Evolutionary conservation across 2,329 filamentous ascomycete species (phyloP).

Genomic region (Beauveria scarabaeidicola): DNA sequence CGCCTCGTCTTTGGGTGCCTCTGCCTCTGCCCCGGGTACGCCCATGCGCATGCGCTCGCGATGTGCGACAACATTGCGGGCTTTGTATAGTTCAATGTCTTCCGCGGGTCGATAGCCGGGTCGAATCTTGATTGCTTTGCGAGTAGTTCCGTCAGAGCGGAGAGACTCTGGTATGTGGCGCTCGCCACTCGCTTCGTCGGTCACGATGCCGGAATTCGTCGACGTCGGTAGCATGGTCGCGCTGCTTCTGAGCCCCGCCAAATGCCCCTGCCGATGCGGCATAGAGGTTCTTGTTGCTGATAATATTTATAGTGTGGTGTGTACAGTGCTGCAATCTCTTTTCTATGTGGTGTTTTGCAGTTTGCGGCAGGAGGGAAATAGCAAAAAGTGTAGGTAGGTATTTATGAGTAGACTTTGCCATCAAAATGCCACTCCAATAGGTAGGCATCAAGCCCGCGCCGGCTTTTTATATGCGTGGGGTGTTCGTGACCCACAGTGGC

Average conservation of each 20-base stretch:
- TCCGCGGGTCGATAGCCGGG: conserved; percentile 92
- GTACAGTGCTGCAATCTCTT: neutral
- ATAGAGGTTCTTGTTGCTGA: neutral
- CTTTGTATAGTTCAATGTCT: conserved; percentile 94
- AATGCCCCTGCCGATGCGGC: neutral
- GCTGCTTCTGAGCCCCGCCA: conserved; percentile 3
- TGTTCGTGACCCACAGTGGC: conserved; percentile 9
- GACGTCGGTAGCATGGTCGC: conserved; percentile 39
- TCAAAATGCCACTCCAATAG: neutral
- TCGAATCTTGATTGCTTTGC: conserved; percentile 87
- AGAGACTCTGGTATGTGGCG: conserved; percentile 83
- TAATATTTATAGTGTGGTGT: neutral
- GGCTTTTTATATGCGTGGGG: neutral
- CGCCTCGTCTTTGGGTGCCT: conserved; percentile 42
- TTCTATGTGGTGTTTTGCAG: neutral
- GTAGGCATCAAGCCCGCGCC: neutral
- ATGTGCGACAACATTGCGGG: conserved; percentile 77
- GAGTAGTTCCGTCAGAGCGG: conserved; percentile 80
- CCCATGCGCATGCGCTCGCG: conserved; percentile 58
- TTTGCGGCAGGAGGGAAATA: neutral
- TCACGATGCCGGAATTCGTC: conserved; percentile 66
- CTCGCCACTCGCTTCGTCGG: conserved; percentile 65
- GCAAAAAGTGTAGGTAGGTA: neutral
- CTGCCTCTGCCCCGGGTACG: conserved; percentile 66
- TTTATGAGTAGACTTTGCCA: neutral